Percentiles rank a stretch among this genome's conserved stretches.
Conservation (phyloP, 192 early-diverging fungal species). For the Backusella tarrabulga region DNA sequence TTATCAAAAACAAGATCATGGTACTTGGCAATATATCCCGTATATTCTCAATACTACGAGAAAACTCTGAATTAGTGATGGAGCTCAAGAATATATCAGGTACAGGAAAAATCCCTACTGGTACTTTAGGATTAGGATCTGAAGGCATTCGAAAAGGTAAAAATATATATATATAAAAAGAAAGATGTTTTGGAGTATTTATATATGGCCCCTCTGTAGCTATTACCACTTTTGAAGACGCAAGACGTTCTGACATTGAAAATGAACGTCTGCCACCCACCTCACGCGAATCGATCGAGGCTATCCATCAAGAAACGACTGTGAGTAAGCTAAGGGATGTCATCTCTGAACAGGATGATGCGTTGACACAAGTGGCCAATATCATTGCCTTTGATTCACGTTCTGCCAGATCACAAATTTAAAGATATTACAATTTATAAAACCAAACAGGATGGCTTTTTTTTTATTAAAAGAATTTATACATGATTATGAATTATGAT, state of each 20-base stretch:
- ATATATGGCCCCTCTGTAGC: slow-evolving; percentile 41
- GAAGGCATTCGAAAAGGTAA: slow-evolving; percentile 86
- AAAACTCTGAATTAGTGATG: slow-evolving; percentile 86
- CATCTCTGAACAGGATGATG: slow-evolving; percentile 15
- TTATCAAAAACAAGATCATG: slow-evolving; percentile 84
- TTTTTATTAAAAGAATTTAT: neutral
- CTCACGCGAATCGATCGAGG: slow-evolving; percentile 43
- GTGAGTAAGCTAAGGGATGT: slow-evolving; percentile 17
- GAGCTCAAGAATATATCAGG: slow-evolving; percentile 89
- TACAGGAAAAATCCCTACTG: slow-evolving; percentile 74
- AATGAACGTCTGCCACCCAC: slow-evolving; percentile 88
- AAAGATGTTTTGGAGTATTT: neutral
- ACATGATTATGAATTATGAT: neutral
- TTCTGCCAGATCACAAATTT: neutral
- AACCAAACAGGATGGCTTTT: neutral
- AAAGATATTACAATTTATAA: neutral
- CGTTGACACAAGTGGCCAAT: slow-evolving; percentile 16
- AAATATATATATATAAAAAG: neutral
- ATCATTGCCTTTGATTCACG: neutral
- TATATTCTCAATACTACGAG: slow-evolving; percentile 84
- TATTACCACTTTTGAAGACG: slow-evolving; percentile 90
- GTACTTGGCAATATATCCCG: slow-evolving; percentile 88
- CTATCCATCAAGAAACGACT: slow-evolving; percentile 12
- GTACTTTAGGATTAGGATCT: slow-evolving; percentile 81
- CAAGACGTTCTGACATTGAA: slow-evolving; percentile 82